These are phyloP conservation scores for Gastrolobium villosum DNA, from an alignment of 306 rosid genomes.

Conservation along the genomic window DNA sequence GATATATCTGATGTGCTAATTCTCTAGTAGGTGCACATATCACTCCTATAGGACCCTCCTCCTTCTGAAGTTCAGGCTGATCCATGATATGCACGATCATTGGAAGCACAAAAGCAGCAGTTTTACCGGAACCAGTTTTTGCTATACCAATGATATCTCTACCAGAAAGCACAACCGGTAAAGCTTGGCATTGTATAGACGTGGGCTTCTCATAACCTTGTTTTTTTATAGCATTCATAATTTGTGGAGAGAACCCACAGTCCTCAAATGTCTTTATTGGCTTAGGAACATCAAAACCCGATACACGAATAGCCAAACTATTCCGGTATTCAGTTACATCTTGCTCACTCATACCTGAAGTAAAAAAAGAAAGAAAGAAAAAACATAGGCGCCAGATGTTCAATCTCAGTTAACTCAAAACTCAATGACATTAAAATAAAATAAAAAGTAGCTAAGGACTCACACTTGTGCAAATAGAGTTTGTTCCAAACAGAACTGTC, in stretches of 20 bases:
- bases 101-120: conserved; percentile 99
- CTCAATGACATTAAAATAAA: neutral
- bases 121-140: conserved; percentile 98
- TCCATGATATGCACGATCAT: conserved; percentile 97
- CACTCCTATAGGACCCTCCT: conserved; percentile 98
- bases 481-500: neutral
- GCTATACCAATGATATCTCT: conserved; percentile 96
- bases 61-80: conserved; percentile 98
- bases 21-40: conserved; percentile 99
- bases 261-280: conserved; percentile 89
- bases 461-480: neutral
- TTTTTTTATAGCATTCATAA: conserved; percentile 87
- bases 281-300: conserved; percentile 94
- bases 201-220: conserved; percentile 97
- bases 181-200: conserved; percentile 90
- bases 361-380: neutral
- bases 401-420: conserved; percentile 19
- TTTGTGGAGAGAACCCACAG: conserved; percentile 76
- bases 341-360: conserved; percentile 87
- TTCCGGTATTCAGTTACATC: conserved; percentile 79
- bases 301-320: conserved; percentile 92
- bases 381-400: neutral
- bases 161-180: conserved; percentile 90
- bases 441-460: too few species aligned
- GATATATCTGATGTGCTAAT: conserved; percentile 90